Base-by-base conservation (phyloP, 192 early-diverging fungal genomes). In the Phycomyces nitens region DNA sequence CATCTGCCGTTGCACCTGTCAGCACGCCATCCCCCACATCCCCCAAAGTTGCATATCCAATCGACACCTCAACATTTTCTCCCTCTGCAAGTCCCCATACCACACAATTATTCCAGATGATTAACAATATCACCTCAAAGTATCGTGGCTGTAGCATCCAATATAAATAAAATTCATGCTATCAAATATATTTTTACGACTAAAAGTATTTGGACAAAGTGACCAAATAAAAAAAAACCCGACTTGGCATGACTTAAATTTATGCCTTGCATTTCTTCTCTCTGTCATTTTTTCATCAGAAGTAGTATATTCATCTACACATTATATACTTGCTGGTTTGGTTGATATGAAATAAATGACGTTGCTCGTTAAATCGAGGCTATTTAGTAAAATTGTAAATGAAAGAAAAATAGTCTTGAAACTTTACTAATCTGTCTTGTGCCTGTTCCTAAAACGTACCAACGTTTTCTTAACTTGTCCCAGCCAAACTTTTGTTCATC, bases 31-130 rank as follows among this genome's bases (percentile, higher is more conserved):
- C 40, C 42, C 27, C 55, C 29, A 20, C 41, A 58, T 56, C 55
- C 55, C 40, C 42, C 57, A 58, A 8, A 44, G 43, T 60, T 60
- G 58, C 58, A 60, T 60, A 60, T 29, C 58, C 58, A 60, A 60
- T 49, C 58, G 58, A 60, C 23, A 60, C 44, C 58, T 60, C 58
- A 60, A 49, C 43, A 24, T 49, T 60, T 49, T 60, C 58, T 60
- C 58, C 58, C 20, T 60, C 58, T 60, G 15, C 26, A 60, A 60
- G 58, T 60, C 24, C 24, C 43, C 44, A 60, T 60, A 44, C 8
- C 56, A 44, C 40, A 58, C 40, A 58, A 58, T 43, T 58, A 58
- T 43, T 58, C 56, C 56, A 58, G 20, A 58, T 58, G 56, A 58
- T 58, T 58, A 12, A 58, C 56, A 58, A 58, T 58, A 55, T n/a